These are phyloP conservation scores for Lactarius deliciosus DNA, from an alignment of 768 basidiomycete species.

Conservation along the genomic window DNA sequence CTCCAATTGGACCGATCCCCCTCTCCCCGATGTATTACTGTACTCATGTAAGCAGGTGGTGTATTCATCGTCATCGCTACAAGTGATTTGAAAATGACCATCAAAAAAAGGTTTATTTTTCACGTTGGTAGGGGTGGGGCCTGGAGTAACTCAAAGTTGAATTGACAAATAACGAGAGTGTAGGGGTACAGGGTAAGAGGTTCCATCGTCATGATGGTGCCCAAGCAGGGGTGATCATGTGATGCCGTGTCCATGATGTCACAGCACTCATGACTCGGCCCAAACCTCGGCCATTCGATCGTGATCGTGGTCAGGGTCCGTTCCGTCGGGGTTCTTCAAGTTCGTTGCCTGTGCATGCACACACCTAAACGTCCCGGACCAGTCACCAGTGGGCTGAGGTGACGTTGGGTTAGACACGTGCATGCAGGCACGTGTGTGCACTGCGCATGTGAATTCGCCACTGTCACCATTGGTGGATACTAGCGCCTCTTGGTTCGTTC, in stretches of 20 bases:
- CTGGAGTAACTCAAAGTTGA: neutral
- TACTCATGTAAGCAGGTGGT: neutral
- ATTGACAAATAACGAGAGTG: neutral
- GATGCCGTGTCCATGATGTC: constrained; percentile 2
- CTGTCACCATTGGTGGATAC: neutral
- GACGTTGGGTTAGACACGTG: neutral
- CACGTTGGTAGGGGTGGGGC: neutral
- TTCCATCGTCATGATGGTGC: neutral
- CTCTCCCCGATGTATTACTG: neutral
- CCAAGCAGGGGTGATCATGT: neutral
- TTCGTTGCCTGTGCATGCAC: neutral
- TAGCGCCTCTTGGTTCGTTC: neutral
- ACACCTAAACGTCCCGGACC: neutral
- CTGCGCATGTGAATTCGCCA: neutral
- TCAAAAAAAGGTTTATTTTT: neutral
- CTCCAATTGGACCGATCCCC: neutral
- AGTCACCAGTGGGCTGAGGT: neutral
- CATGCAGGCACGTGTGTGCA: neutral
- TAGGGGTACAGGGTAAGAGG: neutral
- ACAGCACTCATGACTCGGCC: neutral
- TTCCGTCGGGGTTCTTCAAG: neutral
- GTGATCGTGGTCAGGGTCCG: neutral
- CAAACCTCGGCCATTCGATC: neutral
- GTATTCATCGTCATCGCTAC: neutral
- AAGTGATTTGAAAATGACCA: neutral